Conservation (phyloP, 352 stramenopile genomes). For the Globisporangium canariense region DNA sequence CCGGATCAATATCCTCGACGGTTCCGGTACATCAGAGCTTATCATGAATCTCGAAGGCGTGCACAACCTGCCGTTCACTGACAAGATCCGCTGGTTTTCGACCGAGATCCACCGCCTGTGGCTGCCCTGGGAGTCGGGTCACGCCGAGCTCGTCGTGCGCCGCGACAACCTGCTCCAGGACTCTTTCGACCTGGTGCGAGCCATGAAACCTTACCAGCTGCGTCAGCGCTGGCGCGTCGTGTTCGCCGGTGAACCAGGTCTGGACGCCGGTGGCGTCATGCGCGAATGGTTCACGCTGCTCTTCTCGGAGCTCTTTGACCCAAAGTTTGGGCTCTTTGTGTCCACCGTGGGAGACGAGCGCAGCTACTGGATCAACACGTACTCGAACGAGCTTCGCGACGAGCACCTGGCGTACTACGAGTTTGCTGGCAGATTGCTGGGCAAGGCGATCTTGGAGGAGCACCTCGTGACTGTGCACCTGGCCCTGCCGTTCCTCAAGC, state of each 20-base stretch:
- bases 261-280: constrained; percentile 88
- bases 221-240: constrained; percentile 80
- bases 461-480: constrained; percentile 76
- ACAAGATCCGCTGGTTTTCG: constrained; percentile 81
- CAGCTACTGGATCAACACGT: constrained; percentile 86
- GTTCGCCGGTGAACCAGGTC: constrained; percentile 79
- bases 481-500: constrained; percentile 84
- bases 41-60: constrained; percentile 85
- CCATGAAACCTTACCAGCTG: constrained; percentile 81
- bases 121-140: constrained; percentile 81
- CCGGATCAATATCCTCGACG: constrained; percentile 77
- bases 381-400: constrained; percentile 40
- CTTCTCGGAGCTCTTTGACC: constrained; percentile 81
- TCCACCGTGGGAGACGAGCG: constrained; percentile 66
- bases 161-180: constrained; percentile 83
- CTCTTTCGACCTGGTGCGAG: constrained; percentile 75
- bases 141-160: constrained; percentile 75
- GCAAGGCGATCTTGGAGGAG: constrained; percentile 86
- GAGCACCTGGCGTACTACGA: constrained; percentile 82
- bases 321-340: constrained; percentile 71
- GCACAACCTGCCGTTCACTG: constrained; percentile 70
- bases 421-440: constrained; percentile 76
- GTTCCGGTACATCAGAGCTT: constrained; percentile 59
- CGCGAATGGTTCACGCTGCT: constrained; percentile 89
- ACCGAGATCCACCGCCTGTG: constrained; percentile 79